Evolutionary conservation across 169 alveolate species (phyloP), one percentile per base, ranked within the genome.

Genomic region (Sarcocystis neurona): DNA sequence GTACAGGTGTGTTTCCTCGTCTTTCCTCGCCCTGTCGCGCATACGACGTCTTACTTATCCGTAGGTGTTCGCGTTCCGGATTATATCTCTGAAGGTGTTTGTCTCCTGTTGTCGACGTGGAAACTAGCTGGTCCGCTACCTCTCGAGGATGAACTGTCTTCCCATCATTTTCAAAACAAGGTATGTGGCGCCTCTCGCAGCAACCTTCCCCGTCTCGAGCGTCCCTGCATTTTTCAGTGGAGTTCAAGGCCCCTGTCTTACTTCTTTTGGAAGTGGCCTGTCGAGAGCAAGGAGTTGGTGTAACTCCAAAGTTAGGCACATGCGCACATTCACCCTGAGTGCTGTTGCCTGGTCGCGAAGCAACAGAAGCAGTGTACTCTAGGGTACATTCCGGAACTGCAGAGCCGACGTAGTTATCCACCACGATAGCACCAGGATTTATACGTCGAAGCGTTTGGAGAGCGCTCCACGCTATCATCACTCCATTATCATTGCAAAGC

Each of bases 381-480:
- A 53, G 23, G 30, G 12, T 12, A 53, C 23, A 23, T 23, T 53
- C 66, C 23, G 1, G 41, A 1, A n/a, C 56, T 23, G 82, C 32
- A 3, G 82, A 6, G 39, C 10, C 2, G 58, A n/a, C n/a, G n/a
- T n/a, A n/a, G n/a, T n/a, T n/a, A n/a, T n/a, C n/a, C n/a, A n/a
- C n/a, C n/a, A n/a, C n/a, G n/a, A n/a, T n/a, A n/a, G n/a, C n/a
- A n/a, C n/a, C n/a, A n/a, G n/a, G n/a, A n/a, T 72, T 53, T 53
- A 72, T 72, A 30, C 58, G 27, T 72, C 27, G 39, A 20, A 72
- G 2, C n/a, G 82, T 39, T 23, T 39, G 18, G 39, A 72, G n/a
- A 18, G 82, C 82, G 1, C 58, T 53, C 82, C 82, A 72, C 20
- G 82, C 82, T 6, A 72, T 72, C 82, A 72, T 72, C 30, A 72